Evolutionary conservation across 106 monocot genomes (phyloP).

Genomic region (Dendrobium officinale): DNA sequence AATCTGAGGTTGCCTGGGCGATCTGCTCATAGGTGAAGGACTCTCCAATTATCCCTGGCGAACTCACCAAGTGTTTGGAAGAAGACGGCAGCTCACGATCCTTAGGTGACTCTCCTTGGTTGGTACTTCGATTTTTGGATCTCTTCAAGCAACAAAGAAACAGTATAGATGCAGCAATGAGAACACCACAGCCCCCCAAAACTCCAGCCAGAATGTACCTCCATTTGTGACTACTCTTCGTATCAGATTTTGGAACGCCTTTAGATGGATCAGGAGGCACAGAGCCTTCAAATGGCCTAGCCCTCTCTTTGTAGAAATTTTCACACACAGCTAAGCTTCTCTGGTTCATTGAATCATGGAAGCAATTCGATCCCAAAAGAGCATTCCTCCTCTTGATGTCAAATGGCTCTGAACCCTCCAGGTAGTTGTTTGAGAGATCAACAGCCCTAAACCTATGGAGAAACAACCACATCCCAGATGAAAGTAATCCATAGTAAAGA

Average conservation of each 20-base stretch:
- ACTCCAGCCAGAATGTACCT: conserved; percentile 51
- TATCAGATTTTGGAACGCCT: not conserved
- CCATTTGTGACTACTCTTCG: conserved; percentile 17
- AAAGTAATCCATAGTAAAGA: conserved; percentile 37
- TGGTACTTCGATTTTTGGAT: not conserved
- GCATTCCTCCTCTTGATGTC: not conserved
- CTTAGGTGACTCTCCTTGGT: conserved; percentile 5
- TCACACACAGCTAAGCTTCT: conserved; percentile 48
- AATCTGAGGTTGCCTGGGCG: conserved; percentile 53
- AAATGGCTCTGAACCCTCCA: conserved; percentile 29
- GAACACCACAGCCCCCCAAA: conserved; percentile 30
- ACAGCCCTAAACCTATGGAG: conserved; percentile 24
- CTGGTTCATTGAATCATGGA: conserved; percentile 37
- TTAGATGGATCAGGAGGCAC: conserved; percentile 9
- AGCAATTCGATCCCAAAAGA: conserved; percentile 42
- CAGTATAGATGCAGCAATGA: conserved; percentile 15
- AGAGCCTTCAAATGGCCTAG: conserved; percentile 17
- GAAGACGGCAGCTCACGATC: not conserved
- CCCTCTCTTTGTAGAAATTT: conserved; percentile 42
- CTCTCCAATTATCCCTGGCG: conserved; percentile 33
- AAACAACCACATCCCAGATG: conserved; percentile 12
- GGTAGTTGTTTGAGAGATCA: conserved; percentile 64
- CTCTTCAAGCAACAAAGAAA: conserved; percentile 25
- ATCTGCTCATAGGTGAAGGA: conserved; percentile 57
- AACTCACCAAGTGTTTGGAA: conserved; percentile 7